Percentiles rank a stretch among this genome's conserved stretches.
phyloP scores from a whole-genome alignment of 306 rosid genomes.

The Malus asiatica region DNA sequence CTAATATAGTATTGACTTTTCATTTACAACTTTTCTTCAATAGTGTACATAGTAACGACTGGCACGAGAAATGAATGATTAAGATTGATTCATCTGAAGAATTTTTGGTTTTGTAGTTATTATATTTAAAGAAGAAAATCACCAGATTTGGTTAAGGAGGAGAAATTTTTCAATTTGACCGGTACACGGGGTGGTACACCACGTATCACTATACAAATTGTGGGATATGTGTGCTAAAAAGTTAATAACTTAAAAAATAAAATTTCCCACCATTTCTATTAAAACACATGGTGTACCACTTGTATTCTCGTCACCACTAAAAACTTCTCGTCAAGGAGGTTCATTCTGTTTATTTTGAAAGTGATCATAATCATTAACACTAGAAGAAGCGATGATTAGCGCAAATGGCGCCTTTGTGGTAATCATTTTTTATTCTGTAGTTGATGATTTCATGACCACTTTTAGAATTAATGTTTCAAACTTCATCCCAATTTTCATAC shows the following conservation, averaged over 20 bases:
- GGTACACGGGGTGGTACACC: too few relatives aligned
- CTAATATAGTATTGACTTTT: background rate
- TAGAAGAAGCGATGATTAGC: too few relatives aligned
- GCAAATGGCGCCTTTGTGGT: background rate
- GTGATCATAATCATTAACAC: too few relatives aligned
- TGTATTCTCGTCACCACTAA: too few relatives aligned
- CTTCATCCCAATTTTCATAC: background rate
- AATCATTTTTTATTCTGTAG: background rate
- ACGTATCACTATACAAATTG: too few relatives aligned
- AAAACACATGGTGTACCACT: too few relatives aligned
- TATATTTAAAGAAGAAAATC: background rate
- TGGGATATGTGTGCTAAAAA: too few relatives aligned
- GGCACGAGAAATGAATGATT: background rate
- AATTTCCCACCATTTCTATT: too few relatives aligned
- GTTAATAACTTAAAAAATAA: too few relatives aligned
- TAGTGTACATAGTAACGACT: too few relatives aligned
- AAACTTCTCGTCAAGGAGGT: background rate
- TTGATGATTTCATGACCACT: background rate
- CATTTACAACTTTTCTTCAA: background rate
- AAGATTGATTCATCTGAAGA: background rate
- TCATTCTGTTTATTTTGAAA: background rate
- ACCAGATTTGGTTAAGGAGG: background rate
- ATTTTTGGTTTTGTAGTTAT: background rate
- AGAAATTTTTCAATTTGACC: too few relatives aligned
- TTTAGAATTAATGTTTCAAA: background rate